phyloP scores from a whole-genome alignment of 148 eudicot genomes.

The Polygonum maritimum region DNA sequence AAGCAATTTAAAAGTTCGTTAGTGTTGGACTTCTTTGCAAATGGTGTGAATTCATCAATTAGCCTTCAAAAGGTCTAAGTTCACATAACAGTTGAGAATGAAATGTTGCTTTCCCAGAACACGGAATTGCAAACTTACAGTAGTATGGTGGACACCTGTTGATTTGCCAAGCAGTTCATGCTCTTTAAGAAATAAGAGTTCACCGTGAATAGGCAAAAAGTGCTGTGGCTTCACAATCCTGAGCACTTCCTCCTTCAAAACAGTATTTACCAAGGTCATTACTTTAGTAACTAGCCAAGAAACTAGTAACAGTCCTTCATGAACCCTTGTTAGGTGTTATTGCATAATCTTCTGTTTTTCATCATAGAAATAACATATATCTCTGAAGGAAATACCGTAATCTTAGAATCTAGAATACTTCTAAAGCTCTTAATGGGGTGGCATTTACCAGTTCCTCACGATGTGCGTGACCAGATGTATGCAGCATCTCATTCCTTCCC shows the following conservation, averaged over 20 bases:
- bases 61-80: not conserved
- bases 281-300: not conserved
- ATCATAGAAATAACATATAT: not conserved
- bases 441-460: constrained; percentile 79
- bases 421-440: not conserved
- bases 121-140: constrained; percentile 49
- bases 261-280: constrained; percentile 1
- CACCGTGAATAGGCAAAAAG: constrained; percentile 96
- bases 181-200: constrained; percentile 88
- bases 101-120: not conserved
- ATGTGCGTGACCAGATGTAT: constrained; percentile 91
- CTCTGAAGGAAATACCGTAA: not conserved
- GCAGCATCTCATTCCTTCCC: constrained; percentile 83
- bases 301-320: not conserved
- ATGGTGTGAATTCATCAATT: not conserved
- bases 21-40: not conserved
- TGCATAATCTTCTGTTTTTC: not conserved
- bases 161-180: constrained; percentile 93
- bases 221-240: constrained; percentile 97
- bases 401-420: not conserved
- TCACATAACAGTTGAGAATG: not conserved
- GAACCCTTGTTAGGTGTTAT: not conserved
- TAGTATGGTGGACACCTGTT: constrained; percentile 80
- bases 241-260: constrained; percentile 77
- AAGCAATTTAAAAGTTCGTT: not conserved